Evolutionary conservation across 192 early-diverging fungal genomes (phyloP).

Genomic region (Geosiphon pyriformis): DNA sequence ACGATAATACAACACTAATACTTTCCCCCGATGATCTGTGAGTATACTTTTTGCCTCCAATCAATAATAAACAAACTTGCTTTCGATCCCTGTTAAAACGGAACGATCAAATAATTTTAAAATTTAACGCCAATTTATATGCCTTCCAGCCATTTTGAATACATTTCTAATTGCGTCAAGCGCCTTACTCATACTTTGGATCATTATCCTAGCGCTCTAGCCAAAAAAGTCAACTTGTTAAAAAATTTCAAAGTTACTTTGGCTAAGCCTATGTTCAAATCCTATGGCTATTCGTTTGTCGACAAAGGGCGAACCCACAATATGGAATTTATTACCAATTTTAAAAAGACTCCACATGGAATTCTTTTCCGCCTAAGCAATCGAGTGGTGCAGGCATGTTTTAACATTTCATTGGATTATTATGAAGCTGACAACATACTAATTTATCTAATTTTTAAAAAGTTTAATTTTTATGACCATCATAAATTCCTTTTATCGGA

Average conservation of each 20-base stretch:
- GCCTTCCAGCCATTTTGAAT: constrained; percentile 27
- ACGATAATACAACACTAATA: constrained; percentile 77
- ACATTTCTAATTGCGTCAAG: constrained; percentile 31
- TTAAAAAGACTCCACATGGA: constrained; percentile 51
- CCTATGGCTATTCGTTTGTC: constrained; percentile 5
- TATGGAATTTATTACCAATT: constrained; percentile 60
- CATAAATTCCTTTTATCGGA: constrained; percentile 60
- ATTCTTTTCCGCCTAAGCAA: constrained; percentile 68
- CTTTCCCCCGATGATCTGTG: constrained; percentile 54
- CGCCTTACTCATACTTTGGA: constrained; percentile 34
- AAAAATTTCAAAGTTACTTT: constrained; percentile 59
- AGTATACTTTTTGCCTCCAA: too few relatives aligned
- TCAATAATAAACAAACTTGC: too few relatives aligned
- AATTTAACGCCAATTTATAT: too few relatives aligned
- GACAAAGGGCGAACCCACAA: constrained; percentile 16
- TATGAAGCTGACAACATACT: background rate
- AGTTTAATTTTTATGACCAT: constrained; percentile 74
- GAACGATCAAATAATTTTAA: too few relatives aligned
- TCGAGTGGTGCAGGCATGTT: constrained; percentile 47
- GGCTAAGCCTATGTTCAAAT: constrained; percentile 45
- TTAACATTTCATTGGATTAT: constrained; percentile 7
- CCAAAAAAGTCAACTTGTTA: constrained; percentile 60
- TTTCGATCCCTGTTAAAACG: too few relatives aligned
- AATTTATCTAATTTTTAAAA: background rate
- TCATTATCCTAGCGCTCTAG: constrained; percentile 42